Evolutionary conservation across 805 yeast species (phyloP).

Genomic region (Teunomyces pallodes): DNA sequence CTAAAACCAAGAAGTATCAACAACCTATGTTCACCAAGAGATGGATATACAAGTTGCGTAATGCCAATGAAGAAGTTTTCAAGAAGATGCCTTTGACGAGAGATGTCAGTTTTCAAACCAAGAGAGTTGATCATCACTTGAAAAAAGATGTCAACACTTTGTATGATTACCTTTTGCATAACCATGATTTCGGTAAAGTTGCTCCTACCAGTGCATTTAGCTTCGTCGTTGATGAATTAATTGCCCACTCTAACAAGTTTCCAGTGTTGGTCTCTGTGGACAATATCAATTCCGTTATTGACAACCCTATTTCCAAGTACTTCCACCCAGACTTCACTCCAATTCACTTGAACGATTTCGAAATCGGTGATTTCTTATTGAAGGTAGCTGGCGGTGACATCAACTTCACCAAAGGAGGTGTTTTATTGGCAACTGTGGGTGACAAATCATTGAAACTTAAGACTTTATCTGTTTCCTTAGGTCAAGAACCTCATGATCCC

Average conservation of each 20-base stretch:
- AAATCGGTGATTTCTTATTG: slow-evolving; percentile 57
- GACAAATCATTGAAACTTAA: slow-evolving; percentile 41
- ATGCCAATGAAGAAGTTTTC: slow-evolving; percentile 34
- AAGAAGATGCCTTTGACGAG: slow-evolving; percentile 32
- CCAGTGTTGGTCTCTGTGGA: slow-evolving; percentile 75
- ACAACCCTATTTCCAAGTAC: slow-evolving; percentile 57
- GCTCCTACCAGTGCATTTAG: slow-evolving; percentile 48
- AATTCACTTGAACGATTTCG: slow-evolving; percentile 61
- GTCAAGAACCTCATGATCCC: slow-evolving; percentile 50
- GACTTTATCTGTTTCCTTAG: slow-evolving; percentile 62
- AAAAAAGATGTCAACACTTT: slow-evolving; percentile 31
- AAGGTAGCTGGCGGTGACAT: slow-evolving; percentile 52
- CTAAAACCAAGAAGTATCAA: slow-evolving; percentile 48
- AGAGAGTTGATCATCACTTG: slow-evolving; percentile 31
- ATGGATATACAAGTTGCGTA: slow-evolving; percentile 48
- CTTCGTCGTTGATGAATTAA: slow-evolving; percentile 54
- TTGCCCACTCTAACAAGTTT: slow-evolving; percentile 40
- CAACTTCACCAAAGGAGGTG: slow-evolving; percentile 58
- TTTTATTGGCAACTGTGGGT: slow-evolving; percentile 62
- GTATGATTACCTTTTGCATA: slow-evolving; percentile 18
- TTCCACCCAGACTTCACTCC: slow-evolving; percentile 52
- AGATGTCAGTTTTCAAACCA: slow-evolving; percentile 31
- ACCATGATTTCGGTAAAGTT: slow-evolving; percentile 38
- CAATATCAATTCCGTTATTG: slow-evolving; percentile 62
- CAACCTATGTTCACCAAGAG: slow-evolving; percentile 77